Percentiles rank a stretch among this genome's conserved stretches.
These are phyloP conservation scores for Dactylis glomerata DNA, from an alignment of 176 grass and related monocot genomes.

Conservation along the genomic window DNA sequence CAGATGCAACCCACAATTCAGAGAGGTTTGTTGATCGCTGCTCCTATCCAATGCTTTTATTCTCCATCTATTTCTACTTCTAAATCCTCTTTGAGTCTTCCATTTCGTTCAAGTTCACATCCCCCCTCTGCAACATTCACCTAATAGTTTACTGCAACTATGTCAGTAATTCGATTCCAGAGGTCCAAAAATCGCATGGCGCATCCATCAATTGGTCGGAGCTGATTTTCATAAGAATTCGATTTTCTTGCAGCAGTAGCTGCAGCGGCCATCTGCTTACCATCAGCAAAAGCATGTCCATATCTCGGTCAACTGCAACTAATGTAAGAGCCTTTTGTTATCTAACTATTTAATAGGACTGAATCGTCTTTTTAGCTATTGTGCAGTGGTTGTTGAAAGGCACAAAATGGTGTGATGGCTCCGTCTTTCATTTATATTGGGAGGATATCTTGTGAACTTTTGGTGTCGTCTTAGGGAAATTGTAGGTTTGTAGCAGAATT, in stretches of 20 bases:
- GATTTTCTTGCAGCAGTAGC: slow-evolving; percentile 77
- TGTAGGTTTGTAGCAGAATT: too few species aligned
- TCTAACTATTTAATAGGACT: slow-evolving; percentile 30
- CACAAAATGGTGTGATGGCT: slow-evolving; percentile 63
- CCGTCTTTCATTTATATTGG: slow-evolving; percentile 55
- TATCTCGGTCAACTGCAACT: slow-evolving; percentile 71
- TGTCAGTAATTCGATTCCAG: slow-evolving; percentile 83
- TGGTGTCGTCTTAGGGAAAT: too few species aligned
- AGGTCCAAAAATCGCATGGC: slow-evolving; percentile 83
- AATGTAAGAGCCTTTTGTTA: slow-evolving; percentile 73
- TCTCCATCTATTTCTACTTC: slow-evolving; percentile 97
- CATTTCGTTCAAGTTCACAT: slow-evolving; percentile 90
- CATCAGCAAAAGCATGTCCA: slow-evolving; percentile 83
- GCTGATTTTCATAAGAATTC: slow-evolving; percentile 78
- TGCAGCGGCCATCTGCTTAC: slow-evolving; percentile 92
- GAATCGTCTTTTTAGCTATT: background rate
- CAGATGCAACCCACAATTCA: slow-evolving; percentile 51
- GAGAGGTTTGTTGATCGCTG: slow-evolving; percentile 48
- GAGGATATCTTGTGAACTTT: too few species aligned
- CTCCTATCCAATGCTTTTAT: background rate
- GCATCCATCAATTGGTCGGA: slow-evolving; percentile 86
- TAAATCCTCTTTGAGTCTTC: slow-evolving; percentile 88
- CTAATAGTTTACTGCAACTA: slow-evolving; percentile 55
- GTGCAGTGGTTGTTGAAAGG: slow-evolving; percentile 92
- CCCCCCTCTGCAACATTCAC: slow-evolving; percentile 69